These are phyloP conservation scores for Penicillium daleae DNA, from an alignment of 495 filamentous ascomycete genomes.

Conservation along the genomic window DNA sequence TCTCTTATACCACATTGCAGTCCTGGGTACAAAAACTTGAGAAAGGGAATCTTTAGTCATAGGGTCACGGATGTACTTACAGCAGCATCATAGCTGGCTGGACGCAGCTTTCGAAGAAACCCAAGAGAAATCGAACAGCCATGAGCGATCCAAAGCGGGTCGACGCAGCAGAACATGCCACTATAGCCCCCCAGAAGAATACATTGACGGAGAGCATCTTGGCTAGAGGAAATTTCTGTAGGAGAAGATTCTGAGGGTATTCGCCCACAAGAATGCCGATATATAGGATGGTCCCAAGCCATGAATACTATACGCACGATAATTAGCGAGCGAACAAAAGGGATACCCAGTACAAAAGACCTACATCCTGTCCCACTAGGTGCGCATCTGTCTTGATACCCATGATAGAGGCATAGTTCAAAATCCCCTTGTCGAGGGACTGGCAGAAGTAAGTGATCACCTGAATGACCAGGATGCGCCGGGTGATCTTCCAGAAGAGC, in stretches of 20 bases:
- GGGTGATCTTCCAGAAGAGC: conserved; percentile 27
- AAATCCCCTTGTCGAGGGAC: conserved; percentile 53
- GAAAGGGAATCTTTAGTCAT: not conserved
- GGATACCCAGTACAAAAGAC: not conserved
- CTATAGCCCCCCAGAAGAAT: conserved; percentile 33
- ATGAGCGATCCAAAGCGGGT: conserved; percentile 29
- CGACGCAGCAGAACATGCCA: conserved; percentile 31
- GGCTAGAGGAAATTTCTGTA: conserved; percentile 53
- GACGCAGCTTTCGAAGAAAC: conserved; percentile 36
- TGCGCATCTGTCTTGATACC: conserved; percentile 39
- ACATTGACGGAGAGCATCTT: conserved; percentile 49
- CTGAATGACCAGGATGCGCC: conserved; percentile 25
- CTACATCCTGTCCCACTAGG: conserved; percentile 38
- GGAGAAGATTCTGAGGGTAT: conserved; percentile 48
- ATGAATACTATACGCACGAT: conserved; percentile 37
- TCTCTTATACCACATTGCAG: conserved; percentile 56
- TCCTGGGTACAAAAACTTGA: conserved; percentile 14
- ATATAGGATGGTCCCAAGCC: conserved; percentile 47
- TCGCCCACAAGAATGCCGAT: conserved; percentile 48
- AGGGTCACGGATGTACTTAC: not conserved
- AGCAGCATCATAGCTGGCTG: conserved; percentile 35
- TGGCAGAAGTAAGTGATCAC: conserved; percentile 32
- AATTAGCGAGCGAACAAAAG: not conserved
- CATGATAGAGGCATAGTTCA: conserved; percentile 52
- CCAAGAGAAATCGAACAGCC: conserved; percentile 37